phyloP scores from a whole-genome alignment of 2,329 filamentous ascomycete species.

The Ascochyta clinopodiicola region DNA sequence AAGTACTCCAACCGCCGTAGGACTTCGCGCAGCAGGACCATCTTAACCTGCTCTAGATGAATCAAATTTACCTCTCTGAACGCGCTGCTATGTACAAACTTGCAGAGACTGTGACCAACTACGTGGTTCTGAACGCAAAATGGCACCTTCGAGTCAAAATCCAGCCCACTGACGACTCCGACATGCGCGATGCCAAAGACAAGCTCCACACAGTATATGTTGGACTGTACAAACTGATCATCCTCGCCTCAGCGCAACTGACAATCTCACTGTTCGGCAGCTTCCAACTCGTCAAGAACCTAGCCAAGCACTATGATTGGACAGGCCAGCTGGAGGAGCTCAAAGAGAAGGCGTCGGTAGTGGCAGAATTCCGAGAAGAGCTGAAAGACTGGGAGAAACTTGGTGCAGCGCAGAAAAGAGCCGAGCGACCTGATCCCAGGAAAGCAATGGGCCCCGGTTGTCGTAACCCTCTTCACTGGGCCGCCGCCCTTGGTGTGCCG shows the following conservation, averaged over 20 bases:
- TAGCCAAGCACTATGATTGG: constrained; percentile 27
- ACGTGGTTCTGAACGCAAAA: constrained; percentile 21
- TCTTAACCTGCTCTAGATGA: constrained; percentile 2
- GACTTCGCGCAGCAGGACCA: not conserved
- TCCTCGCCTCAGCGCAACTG: constrained; percentile 24
- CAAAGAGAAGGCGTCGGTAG: constrained; percentile 10
- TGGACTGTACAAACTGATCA: constrained; percentile 21
- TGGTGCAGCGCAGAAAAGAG: not conserved
- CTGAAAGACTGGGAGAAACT: constrained; percentile 12
- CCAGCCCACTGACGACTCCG: constrained; percentile 12
- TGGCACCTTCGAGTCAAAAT: constrained; percentile 16
- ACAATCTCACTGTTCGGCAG: constrained; percentile 18
- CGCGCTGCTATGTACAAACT: constrained; percentile 23
- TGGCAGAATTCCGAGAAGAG: constrained; percentile 14
- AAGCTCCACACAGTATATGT: constrained; percentile 21
- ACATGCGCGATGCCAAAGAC: constrained; percentile 21
- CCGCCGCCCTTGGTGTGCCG: constrained; percentile 19
- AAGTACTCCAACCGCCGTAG: not conserved
- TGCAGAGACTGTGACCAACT: constrained; percentile 18
- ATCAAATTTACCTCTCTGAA: constrained; percentile 22
- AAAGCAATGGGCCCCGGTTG: constrained; percentile 21
- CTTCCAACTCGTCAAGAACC: constrained; percentile 22
- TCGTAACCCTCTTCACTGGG: constrained; percentile 28
- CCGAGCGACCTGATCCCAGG: not conserved
- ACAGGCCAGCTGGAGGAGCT: constrained; percentile 21